A percentile compares a stretch with the other conserved stretches of the same genome.
Evolutionary conservation across 2,329 filamentous ascomycete genomes (phyloP).

Genomic region (Simplicillium aogashimaense): DNA sequence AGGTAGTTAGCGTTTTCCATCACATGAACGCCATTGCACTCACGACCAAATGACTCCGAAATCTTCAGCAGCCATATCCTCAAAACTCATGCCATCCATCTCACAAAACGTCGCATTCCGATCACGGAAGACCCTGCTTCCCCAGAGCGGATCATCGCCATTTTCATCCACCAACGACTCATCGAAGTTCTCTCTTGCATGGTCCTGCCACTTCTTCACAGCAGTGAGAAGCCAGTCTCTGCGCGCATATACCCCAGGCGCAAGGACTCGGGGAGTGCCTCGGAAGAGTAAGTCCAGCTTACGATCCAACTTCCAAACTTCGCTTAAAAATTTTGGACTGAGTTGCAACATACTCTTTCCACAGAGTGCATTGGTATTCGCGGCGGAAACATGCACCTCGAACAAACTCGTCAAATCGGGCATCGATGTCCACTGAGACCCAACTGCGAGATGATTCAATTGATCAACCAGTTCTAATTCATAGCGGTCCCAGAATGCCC

Average conservation of each 20-base stretch:
- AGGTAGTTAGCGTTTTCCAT: neutral
- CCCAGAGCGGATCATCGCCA: conserved; percentile 1
- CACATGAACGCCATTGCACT: neutral
- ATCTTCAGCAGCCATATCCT: neutral
- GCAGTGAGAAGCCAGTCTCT: neutral
- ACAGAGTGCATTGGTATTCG: neutral
- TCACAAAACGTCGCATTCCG: neutral
- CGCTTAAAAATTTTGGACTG: neutral
- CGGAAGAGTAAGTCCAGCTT: neutral
- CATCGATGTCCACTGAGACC: neutral
- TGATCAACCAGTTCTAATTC: neutral
- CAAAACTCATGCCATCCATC: neutral
- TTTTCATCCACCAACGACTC: neutral
- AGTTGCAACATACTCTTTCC: neutral
- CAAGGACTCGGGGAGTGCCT: neutral
- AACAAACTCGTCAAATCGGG: neutral
- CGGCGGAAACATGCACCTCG: neutral
- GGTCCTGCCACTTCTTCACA: neutral
- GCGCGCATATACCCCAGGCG: neutral
- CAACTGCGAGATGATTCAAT: too few species aligned
- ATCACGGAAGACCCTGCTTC: neutral
- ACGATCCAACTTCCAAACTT: neutral
- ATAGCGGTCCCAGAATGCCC: neutral
- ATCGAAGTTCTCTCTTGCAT: neutral
- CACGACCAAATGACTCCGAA: conserved; percentile 1